Conservation (phyloP, 73 alveolate genomes). For the Paramecium pentaurelia region DNA sequence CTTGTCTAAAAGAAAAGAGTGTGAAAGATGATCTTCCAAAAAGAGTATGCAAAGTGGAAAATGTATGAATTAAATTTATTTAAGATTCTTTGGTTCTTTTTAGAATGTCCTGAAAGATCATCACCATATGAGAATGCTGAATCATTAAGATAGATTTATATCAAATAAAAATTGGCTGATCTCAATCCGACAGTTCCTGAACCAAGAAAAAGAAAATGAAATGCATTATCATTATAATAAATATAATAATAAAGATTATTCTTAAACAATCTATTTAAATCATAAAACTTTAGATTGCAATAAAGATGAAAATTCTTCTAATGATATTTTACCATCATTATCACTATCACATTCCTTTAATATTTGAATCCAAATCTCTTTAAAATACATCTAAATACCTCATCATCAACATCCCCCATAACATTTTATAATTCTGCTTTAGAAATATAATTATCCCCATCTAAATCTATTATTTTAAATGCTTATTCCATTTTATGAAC, state of each 20-base stretch:
- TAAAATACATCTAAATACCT: not conserved
- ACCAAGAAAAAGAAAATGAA: slow-evolving; percentile 40
- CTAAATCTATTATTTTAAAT: slow-evolving; percentile 60
- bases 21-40: slow-evolving; percentile 55
- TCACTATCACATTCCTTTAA: slow-evolving; percentile 44
- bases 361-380: slow-evolving; percentile 10
- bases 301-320: slow-evolving; percentile 1
- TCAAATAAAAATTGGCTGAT: slow-evolving; percentile 54
- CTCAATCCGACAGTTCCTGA: not conserved
- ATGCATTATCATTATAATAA: not conserved
- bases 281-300: slow-evolving; percentile 30
- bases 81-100: slow-evolving; percentile 59
- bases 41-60: slow-evolving; percentile 56
- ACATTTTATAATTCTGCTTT: slow-evolving; percentile 36
- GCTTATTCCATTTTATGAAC: slow-evolving; percentile 54
- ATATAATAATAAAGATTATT: not conserved
- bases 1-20: slow-evolving; percentile 60
- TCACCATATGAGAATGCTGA: slow-evolving; percentile 47
- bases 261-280: not conserved
- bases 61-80: slow-evolving; percentile 1
- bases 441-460: slow-evolving; percentile 45
- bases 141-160: slow-evolving; percentile 54
- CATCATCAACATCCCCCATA: slow-evolving; percentile 55
- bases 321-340: slow-evolving; percentile 51
- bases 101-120: slow-evolving; percentile 61